A percentile compares a stretch with the other conserved stretches of the same genome.
These are phyloP conservation scores for Fusarium sp. DNA, from an alignment of 2,329 filamentous ascomycete genomes.

Conservation along the genomic window DNA sequence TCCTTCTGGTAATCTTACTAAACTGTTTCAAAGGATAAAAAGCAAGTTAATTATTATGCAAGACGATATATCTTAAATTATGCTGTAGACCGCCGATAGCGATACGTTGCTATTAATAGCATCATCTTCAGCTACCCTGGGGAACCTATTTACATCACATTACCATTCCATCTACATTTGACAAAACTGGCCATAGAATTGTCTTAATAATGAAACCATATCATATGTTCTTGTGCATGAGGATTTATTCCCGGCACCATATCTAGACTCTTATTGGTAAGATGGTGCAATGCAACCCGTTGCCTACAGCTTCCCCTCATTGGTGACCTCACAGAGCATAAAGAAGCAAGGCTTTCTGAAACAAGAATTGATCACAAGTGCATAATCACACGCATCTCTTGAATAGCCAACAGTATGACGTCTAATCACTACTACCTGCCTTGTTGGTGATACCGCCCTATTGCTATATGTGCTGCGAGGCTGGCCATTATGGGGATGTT, in stretches of 20 bases:
- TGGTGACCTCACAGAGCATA: constrained; percentile 9
- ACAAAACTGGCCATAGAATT: fast-evolving
- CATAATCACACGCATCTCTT: background rate
- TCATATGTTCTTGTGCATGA: background rate
- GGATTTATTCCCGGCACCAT: background rate
- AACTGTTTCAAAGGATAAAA: too few relatives aligned
- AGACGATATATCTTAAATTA: background rate
- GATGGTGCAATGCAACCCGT: background rate
- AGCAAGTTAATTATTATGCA: fast-evolving
- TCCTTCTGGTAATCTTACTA: too few relatives aligned
- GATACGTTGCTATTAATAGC: background rate
- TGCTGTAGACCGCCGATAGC: background rate
- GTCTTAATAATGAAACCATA: background rate
- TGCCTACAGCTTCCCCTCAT: constrained; percentile 11
- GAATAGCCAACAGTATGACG: background rate
- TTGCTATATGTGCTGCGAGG: fast-evolving
- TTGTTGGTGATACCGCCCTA: fast-evolving
- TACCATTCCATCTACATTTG: too few relatives aligned
- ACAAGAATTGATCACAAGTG: constrained; percentile 1
- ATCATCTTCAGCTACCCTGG: background rate
- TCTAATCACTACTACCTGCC: background rate
- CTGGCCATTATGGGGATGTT: fast-evolving
- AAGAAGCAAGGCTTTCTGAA: background rate
- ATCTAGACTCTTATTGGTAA: background rate
- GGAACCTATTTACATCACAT: background rate